A percentile compares a stretch with the other conserved stretches of the same genome.
Conservation (phyloP, 2,329 filamentous ascomycete genomes). For the Fusarium papillatum region DNA sequence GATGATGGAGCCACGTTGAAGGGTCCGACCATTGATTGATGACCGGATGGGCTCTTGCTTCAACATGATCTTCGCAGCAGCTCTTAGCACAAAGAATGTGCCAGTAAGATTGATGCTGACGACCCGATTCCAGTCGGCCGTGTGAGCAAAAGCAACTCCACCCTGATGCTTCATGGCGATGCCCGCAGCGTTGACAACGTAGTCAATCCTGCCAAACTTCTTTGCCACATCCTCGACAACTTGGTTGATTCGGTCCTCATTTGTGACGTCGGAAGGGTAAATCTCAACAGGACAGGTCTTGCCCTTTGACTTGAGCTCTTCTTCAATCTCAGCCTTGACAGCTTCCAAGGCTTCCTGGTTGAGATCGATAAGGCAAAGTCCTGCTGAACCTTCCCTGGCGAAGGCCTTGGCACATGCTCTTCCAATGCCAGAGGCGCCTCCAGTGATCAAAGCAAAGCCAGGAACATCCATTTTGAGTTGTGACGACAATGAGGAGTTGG, state of each 20-base stretch:
- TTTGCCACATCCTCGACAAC: conserved; percentile 43
- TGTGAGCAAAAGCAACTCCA: conserved; percentile 51
- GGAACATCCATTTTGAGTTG: conserved; percentile 43
- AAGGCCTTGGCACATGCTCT: conserved; percentile 47
- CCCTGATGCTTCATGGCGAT: conserved; percentile 53
- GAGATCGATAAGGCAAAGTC: conserved; percentile 46
- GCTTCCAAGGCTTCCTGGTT: conserved; percentile 30
- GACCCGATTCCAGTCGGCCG: conserved; percentile 54
- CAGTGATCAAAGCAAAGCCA: conserved; percentile 47
- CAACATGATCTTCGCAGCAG: conserved; percentile 57
- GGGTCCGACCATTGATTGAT: conserved; percentile 43
- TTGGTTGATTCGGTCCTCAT: conserved; percentile 41
- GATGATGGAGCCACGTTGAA: conserved; percentile 35
- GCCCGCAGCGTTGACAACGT: conserved; percentile 57
- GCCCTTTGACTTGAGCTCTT: neutral
- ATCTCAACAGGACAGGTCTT: conserved; percentile 11
- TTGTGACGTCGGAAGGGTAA: conserved; percentile 43
- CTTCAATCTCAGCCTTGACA: conserved; percentile 39
- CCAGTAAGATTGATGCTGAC: conserved; percentile 59
- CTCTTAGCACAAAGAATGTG: conserved; percentile 56
- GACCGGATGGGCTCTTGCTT: conserved; percentile 56
- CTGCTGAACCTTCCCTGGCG: conserved; percentile 44
- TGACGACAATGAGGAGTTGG: neutral
- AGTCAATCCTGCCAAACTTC: conserved; percentile 54
- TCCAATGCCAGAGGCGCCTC: conserved; percentile 49